Evolutionary conservation across 2,329 filamentous ascomycete species (phyloP), one percentile per base, ranked within the genome.

Genomic region (Fusarium longipes): DNA sequence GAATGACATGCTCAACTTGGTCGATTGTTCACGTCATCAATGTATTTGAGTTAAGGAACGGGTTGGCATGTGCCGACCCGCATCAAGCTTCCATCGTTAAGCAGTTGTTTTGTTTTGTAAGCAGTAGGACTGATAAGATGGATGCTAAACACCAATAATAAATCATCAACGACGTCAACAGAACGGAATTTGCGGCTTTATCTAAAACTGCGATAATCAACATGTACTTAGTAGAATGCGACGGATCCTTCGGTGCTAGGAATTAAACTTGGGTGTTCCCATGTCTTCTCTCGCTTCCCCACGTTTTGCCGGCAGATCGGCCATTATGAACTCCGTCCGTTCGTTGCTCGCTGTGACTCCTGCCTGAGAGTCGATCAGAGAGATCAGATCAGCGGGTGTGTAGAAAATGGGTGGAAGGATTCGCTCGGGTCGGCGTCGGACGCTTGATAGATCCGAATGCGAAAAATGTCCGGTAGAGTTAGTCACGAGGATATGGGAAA

Each of bases 301-400:
- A 66, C 40, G 62, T 55, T 69, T 47, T 48, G 22, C 14, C 65
- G 65, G 65, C 27, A 68, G 62, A 68, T 69, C 65, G 65, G 65
- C 57, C 33, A 43, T 20, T 49, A 52, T 45, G 43, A 48, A 68
- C 39, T 63, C 65, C 64, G 27, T 40, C 38, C 38, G 65, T 50
- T 39, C 36, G 20, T 32, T 25, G 35, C 22, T 30, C n/a, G 33
- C 44, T 40, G 18, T 49, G 49, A 36, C 24, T 49, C 17, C 44
- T 59, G 35, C 56, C 38, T 20, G 35, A 27, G 49, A 47, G 58
- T 22, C 30, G 35, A 65, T 65, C 52, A 27, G 27, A 39, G 36
- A 39, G 36, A 44, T 55, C 39, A 53, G 38, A 57, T 38, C 32
- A 42, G 27, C 38, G 47, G 55, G 39, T 18, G 55, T 59, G 53